Evolutionary conservation across 371 early-diverging fungal genomes (phyloP), one percentile per base, ranked within the genome.

Genomic region (Lichtheimia ramosa): DNA sequence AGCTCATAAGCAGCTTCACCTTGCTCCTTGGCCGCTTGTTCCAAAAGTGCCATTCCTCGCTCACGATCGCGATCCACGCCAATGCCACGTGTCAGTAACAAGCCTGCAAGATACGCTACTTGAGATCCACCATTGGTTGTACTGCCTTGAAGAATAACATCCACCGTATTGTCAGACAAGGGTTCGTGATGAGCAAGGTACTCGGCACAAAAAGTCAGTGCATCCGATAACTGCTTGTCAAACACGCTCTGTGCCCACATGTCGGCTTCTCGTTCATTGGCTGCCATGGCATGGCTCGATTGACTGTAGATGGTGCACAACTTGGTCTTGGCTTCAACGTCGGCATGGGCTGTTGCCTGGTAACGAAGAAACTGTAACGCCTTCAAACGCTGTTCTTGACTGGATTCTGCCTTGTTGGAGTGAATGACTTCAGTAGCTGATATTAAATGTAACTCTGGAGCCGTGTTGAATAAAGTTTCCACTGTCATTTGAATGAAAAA

Each of bases 171-270:
- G 10, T 40, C 23, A 4, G 55, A 5, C 7, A 61, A 54, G 41
- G 63, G 23, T 20, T 46, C 62, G 10, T 42, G 56, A 13, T 43
- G 43, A 6, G 25, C 25, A 20, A 78, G 64, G 3, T 62, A 41
- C 7, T 24, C 16, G 1, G 70, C 50, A 34, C 71, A 70, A 3
- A 49, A 40, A 8, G 55, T 23, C 3, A 79, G 48, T 0, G 75
- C 79, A 3, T 53, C 40, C 3, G 70, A 59, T 0, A 79, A 48
- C 25, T 75, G 75, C 49, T 75, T 75, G 43, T 79, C 79, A 54
- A 73, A 79, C 8, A 75, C 67, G 48, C 79, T 75, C 6, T 66
- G 65, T 8, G 79, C 67, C 79, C 79, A 79, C 27, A 79, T 34
- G n/a, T 53, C 52, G 0, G 72, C 58, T 67, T 78, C 77, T 61